These are phyloP conservation scores for Penicillium sclerotigenum DNA, from an alignment of 2,329 filamentous ascomycete species.

Conservation along the genomic window DNA sequence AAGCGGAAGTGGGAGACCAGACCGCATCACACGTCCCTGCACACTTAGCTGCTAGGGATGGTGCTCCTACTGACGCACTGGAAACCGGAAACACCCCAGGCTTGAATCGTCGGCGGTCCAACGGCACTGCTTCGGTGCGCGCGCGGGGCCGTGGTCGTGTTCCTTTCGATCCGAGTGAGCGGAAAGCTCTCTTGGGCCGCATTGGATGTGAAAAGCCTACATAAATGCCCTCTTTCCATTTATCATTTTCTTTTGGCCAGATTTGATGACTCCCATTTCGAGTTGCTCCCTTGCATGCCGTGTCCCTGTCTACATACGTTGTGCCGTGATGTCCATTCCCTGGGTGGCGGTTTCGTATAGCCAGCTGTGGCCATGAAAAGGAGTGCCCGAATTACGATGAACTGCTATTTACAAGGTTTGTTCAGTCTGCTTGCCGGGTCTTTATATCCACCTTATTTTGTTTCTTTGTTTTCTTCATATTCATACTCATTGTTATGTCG, in stretches of 20 bases:
- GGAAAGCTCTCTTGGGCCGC: slow-evolving; percentile 73
- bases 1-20: slow-evolving; percentile 28
- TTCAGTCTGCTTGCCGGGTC: slow-evolving; percentile 12
- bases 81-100: slow-evolving; percentile 28
- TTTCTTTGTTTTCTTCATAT: slow-evolving; percentile 5
- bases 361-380: slow-evolving; percentile 8
- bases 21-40: slow-evolving; percentile 27
- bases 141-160: slow-evolving; percentile 39
- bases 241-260: slow-evolving; percentile 3
- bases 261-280: slow-evolving; percentile 17
- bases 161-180: slow-evolving; percentile 41
- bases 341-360: not conserved
- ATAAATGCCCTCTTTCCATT: slow-evolving; percentile 11
- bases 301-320: slow-evolving; percentile 8
- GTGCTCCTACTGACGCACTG: slow-evolving; percentile 19
- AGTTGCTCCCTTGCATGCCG: slow-evolving; percentile 15
- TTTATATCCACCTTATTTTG: slow-evolving; percentile 22
- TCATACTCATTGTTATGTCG: slow-evolving; percentile 5
- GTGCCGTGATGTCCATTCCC: not conserved
- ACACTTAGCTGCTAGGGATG: slow-evolving; percentile 24
- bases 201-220: slow-evolving; percentile 76
- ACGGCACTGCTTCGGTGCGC: slow-evolving; percentile 33
- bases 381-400: slow-evolving; percentile 21
- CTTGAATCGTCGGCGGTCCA: slow-evolving; percentile 35
- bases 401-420: slow-evolving; percentile 14